These are phyloP conservation scores for Pichia sp. DNA, from an alignment of 1,139 yeast genomes.

Conservation along the genomic window DNA sequence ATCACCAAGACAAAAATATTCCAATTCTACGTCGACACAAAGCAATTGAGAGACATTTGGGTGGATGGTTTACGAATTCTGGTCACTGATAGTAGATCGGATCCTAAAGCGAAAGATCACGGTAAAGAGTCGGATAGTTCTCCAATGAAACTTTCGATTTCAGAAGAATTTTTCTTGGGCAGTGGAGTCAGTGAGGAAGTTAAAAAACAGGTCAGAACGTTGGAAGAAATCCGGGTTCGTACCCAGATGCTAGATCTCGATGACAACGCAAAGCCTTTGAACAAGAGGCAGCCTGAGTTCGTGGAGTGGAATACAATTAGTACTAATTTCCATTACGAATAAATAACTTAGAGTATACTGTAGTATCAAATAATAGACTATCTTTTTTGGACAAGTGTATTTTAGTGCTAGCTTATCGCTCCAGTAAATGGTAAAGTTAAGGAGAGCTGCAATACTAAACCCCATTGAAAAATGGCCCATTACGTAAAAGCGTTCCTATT, in stretches of 20 bases:
- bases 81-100: slow-evolving; percentile 25
- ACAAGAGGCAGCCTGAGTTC: not conserved
- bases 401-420: no score
- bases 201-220: slow-evolving; percentile 49
- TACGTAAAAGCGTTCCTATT: not conserved
- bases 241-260: slow-evolving; percentile 61
- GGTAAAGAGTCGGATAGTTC: slow-evolving; percentile 1
- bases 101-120: slow-evolving; percentile 1
- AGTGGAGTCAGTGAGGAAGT: slow-evolving; percentile 47
- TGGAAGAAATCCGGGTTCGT: slow-evolving; percentile 57
- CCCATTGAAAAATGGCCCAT: not conserved
- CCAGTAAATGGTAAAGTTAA: no score
- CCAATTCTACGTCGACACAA: slow-evolving; percentile 65
- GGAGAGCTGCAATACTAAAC: not conserved
- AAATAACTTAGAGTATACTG: not conserved
- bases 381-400: no score
- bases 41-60: slow-evolving; percentile 70
- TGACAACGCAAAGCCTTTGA: slow-evolving; percentile 27
- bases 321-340: slow-evolving; percentile 7
- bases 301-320: slow-evolving; percentile 5
- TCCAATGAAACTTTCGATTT: slow-evolving; percentile 12
- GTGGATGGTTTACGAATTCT: slow-evolving; percentile 73
- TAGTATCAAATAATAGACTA: no score
- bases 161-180: slow-evolving; percentile 12
- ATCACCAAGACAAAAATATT: slow-evolving; percentile 36